Evolutionary conservation across 139 green algal species (phyloP).

Genomic region (Limnomonas spitsbergensis): DNA sequence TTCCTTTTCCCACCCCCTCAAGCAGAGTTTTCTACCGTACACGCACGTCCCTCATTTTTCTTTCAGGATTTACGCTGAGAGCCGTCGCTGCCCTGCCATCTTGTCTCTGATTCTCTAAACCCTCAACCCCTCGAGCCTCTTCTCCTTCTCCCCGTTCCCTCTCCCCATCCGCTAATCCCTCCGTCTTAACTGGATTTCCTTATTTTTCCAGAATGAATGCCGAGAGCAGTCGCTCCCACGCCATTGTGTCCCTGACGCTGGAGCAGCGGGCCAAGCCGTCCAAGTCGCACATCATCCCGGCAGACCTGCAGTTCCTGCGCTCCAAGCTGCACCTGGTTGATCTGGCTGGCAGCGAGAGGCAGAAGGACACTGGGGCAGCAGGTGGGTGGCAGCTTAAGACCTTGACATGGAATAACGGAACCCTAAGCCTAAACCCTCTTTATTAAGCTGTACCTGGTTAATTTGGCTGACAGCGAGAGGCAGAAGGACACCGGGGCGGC

Average conservation of each 20-base stretch:
- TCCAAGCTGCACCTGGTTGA: slow-evolving; percentile 74
- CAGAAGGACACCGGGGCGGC: slow-evolving; percentile 53
- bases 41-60: too few species aligned
- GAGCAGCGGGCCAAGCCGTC: slow-evolving; percentile 29
- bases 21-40: too few species aligned
- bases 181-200: too few species aligned
- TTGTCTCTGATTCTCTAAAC: too few species aligned
- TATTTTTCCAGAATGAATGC: slow-evolving; percentile 43
- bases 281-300: slow-evolving; percentile 4
- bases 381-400: background rate
- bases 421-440: too few species aligned
- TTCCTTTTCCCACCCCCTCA: too few species aligned
- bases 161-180: too few species aligned
- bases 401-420: too few species aligned
- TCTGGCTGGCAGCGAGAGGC: slow-evolving; percentile 65
- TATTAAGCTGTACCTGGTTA: slow-evolving; percentile 72
- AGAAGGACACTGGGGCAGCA: slow-evolving; percentile 44
- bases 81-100: too few species aligned
- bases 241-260: slow-evolving; percentile 43
- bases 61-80: too few species aligned
- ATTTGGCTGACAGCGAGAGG: slow-evolving; percentile 70
- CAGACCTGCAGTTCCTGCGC: slow-evolving; percentile 39
- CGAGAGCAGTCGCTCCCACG: slow-evolving; percentile 41
- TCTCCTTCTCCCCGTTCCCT: too few species aligned
- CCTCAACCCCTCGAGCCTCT: too few species aligned